Evolutionary conservation across 2,329 filamentous ascomycete genomes (phyloP).

Genomic region (Pyrenochaeta sp.): DNA sequence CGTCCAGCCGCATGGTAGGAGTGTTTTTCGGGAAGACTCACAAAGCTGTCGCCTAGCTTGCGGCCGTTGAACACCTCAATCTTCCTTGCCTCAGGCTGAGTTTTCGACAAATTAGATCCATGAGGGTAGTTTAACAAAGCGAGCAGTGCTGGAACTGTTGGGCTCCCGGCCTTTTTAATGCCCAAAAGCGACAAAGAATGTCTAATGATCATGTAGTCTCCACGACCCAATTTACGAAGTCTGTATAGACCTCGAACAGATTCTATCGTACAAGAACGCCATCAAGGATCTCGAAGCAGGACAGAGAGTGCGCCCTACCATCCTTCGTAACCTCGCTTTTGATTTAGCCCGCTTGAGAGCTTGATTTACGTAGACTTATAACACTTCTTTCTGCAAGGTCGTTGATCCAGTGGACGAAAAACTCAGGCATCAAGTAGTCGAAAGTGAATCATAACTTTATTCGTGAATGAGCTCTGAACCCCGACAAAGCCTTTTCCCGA

Average conservation of each 20-base stretch:
- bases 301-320: no score
- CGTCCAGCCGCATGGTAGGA: constrained; percentile 12
- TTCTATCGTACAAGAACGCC: no score
- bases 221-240: constrained; percentile 15
- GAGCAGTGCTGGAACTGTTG: not conserved
- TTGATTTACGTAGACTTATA: no score
- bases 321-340: no score
- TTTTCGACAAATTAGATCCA: constrained; percentile 15
- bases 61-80: constrained; percentile 6
- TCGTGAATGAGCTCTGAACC: no score
- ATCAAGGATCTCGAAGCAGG: no score
- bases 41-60: constrained; percentile 16
- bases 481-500: no score
- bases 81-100: constrained; percentile 2
- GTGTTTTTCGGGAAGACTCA: constrained; percentile 13
- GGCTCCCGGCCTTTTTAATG: constrained; percentile 1
- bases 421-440: no score
- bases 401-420: no score
- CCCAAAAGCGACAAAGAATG: constrained; percentile 24
- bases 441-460: no score
- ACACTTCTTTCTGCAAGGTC: no score
- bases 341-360: no score
- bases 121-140: constrained; percentile 10
- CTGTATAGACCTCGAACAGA: constrained; percentile 17
- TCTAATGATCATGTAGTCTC: constrained; percentile 9